Evolutionary conservation across 148 eudicot genomes (phyloP).

Genomic region (Fagopyrum tataricum): DNA sequence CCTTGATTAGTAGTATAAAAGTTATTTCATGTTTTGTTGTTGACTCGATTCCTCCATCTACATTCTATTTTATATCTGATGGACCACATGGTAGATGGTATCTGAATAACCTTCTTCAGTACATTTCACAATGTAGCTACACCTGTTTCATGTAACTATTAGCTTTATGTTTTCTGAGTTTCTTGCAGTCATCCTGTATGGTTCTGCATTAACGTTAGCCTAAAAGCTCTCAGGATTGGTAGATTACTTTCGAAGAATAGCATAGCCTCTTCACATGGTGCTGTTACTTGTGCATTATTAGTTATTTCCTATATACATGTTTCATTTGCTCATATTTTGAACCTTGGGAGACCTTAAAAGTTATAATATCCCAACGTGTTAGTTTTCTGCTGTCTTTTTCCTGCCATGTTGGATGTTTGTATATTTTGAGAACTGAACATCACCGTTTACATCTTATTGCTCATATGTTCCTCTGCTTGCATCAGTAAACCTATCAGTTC

Average conservation of each 20-base stretch:
- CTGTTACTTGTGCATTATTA: background rate
- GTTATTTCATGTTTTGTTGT: background rate
- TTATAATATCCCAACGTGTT: background rate
- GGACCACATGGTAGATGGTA: background rate
- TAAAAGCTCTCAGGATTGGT: background rate
- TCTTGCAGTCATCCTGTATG: background rate
- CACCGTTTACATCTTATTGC: constrained; percentile 1
- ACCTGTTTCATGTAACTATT: background rate
- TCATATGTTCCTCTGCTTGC: background rate
- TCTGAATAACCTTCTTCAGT: background rate
- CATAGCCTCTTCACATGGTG: background rate
- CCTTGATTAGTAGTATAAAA: background rate
- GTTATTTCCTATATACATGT: background rate
- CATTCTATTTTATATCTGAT: background rate
- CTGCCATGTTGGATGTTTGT: background rate
- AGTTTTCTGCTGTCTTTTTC: background rate
- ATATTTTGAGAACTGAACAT: background rate
- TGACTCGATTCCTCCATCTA: background rate
- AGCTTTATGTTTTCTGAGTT: background rate
- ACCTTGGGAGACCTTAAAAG: background rate
- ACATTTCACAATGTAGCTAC: background rate
- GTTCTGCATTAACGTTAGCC: background rate
- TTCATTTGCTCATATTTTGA: background rate
- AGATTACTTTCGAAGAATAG: background rate
- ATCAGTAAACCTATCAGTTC: background rate